Conservation (phyloP, 2,329 filamentous ascomycete species). For the Ciborinia camelliae region DNA sequence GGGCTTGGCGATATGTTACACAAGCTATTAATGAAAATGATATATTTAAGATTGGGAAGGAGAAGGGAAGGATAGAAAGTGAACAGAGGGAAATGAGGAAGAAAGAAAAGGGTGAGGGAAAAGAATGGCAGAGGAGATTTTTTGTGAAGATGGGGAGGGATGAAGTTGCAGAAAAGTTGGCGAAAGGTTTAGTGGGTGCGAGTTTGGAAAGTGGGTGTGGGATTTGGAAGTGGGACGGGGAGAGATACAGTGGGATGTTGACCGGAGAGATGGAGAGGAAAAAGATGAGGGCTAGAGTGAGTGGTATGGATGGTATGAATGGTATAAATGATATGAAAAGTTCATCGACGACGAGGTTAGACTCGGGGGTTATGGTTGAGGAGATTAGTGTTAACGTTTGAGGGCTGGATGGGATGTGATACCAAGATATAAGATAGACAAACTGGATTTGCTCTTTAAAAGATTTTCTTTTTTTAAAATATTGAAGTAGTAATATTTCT, state of each 20-base stretch:
- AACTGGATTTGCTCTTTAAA: neutral
- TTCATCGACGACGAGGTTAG: constrained; percentile 27
- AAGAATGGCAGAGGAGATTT: constrained; percentile 77
- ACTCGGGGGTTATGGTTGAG: constrained; percentile 28
- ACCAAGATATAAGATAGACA: neutral
- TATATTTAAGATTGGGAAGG: constrained; percentile 71
- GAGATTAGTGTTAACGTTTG: neutral
- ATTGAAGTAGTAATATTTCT: too few relatives aligned
- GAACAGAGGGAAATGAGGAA: constrained; percentile 75
- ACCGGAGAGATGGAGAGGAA: constrained; percentile 20
- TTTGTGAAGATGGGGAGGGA: constrained; percentile 56
- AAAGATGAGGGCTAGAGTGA: neutral
- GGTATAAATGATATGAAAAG: constrained; percentile 25
- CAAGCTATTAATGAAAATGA: constrained; percentile 75
- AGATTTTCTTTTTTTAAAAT: too few relatives aligned
- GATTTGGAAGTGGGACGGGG: constrained; percentile 34
- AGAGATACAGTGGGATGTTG: constrained; percentile 27
- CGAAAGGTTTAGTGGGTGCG: constrained; percentile 23
- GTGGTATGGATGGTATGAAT: constrained; percentile 16
- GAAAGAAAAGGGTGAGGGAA: constrained; percentile 68
- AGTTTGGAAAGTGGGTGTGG: constrained; percentile 33
- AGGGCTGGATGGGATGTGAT: neutral
- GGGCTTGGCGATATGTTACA: constrained; percentile 83
- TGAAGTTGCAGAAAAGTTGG: constrained; percentile 42
- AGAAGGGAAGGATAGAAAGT: constrained; percentile 88